Conservation (phyloP, 495 filamentous ascomycete species). For the Annulohypoxylon stygium region DNA sequence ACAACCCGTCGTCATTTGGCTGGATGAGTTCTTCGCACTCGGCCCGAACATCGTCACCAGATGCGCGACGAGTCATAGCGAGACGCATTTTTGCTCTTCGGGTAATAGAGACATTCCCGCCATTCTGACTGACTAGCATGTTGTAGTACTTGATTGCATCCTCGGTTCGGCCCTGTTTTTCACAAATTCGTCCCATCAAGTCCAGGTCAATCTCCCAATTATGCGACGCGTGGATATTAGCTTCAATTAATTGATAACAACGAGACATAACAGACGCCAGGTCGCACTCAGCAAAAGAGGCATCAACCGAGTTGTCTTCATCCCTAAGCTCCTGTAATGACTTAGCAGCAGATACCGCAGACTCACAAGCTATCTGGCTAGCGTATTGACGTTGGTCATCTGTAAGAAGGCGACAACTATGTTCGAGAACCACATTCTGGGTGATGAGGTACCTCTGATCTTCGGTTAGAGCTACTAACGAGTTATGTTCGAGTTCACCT, state of each 20-base stretch:
- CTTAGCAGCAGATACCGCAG: background rate
- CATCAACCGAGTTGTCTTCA: constrained; percentile 1
- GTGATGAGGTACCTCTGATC: constrained; percentile 8
- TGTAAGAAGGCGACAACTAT: background rate
- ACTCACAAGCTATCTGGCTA: constrained; percentile 9
- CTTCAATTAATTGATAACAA: background rate
- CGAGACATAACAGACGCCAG: constrained; percentile 5
- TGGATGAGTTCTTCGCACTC: constrained; percentile 13
- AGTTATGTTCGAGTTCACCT: constrained; percentile 3
- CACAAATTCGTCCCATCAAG: background rate
- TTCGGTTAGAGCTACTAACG: background rate
- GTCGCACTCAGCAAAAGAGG: constrained; percentile 7
- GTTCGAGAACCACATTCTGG: background rate
- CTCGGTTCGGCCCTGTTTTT: background rate
- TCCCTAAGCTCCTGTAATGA: constrained; percentile 7
- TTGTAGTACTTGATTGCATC: constrained; percentile 6
- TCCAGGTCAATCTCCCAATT: constrained; percentile 15
- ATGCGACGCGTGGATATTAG: background rate
- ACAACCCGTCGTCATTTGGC: background rate
- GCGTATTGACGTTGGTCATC: constrained; percentile 3
- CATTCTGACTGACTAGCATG: background rate
- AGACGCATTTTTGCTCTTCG: constrained; percentile 13
- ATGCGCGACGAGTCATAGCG: constrained; percentile 8
- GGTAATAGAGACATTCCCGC: background rate
- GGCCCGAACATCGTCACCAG: constrained; percentile 10